Percentiles rank a stretch among this genome's conserved stretches.
Evolutionary conservation across 2,329 filamentous ascomycete species (phyloP).

Genomic region (Colletotrichum musicola): DNA sequence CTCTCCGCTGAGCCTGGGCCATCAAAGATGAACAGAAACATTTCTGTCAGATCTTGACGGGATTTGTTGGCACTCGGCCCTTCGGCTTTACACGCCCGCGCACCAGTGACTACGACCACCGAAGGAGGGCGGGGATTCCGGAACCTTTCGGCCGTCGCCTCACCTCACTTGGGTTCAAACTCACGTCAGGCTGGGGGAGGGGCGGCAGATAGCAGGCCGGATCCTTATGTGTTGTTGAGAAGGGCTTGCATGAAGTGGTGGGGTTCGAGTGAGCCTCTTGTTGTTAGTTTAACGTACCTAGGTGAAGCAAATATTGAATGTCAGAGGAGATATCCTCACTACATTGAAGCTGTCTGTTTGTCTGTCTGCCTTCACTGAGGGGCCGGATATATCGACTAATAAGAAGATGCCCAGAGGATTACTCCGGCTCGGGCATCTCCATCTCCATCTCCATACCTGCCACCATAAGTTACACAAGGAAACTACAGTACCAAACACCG

Average conservation of each 20-base stretch:
- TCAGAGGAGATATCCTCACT: no score
- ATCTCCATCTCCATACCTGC: background rate
- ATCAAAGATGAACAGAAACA: conserved; percentile 20
- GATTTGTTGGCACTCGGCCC: conserved; percentile 23
- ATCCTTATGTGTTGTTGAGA: background rate
- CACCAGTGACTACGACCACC: conserved; percentile 3
- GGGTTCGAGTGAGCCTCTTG: background rate
- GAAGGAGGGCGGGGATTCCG: conserved; percentile 18
- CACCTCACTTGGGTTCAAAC: conserved; percentile 27
- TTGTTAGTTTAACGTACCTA: background rate
- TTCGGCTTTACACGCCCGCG: conserved; percentile 21
- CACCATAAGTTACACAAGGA: background rate
- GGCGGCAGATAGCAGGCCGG: conserved; percentile 15
- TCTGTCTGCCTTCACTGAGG: no score
- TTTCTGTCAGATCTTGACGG: conserved; percentile 21
- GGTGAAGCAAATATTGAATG: background rate
- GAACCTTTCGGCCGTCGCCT: conserved; percentile 18
- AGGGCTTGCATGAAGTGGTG: conserved; percentile 20
- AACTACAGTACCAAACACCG: conserved; percentile 5
- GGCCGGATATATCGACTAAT: no score
- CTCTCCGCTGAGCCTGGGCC: background rate
- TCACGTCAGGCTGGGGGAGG: conserved; percentile 21
- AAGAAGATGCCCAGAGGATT: background rate
- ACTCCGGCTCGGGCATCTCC: background rate
- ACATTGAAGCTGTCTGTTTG: no score